Evolutionary conservation across 106 monocot species (phyloP).

Genomic region (Dioscorea zingiberensis): DNA sequence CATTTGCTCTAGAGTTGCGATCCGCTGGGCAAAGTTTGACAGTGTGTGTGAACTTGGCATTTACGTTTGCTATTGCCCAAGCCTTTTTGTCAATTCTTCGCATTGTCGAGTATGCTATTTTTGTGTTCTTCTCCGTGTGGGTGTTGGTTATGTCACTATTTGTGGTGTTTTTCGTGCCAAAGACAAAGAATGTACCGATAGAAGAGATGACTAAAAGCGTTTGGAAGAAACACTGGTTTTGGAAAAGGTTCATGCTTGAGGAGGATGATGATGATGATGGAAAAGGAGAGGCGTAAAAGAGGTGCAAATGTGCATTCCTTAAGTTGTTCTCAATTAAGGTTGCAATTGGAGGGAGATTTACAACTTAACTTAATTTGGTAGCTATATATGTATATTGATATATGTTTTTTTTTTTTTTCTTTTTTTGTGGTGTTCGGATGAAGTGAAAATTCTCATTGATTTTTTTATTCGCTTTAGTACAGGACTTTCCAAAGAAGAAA

Average conservation of each 20-base stretch:
- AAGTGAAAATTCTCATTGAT: no score
- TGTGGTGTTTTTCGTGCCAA: slow-evolving; percentile 37
- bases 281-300: no score
- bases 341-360: no score
- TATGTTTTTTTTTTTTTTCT: no score
- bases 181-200: slow-evolving; percentile 43
- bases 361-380: no score
- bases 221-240: slow-evolving; percentile 66
- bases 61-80: slow-evolving; percentile 69
- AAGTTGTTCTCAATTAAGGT: no score
- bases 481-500: no score
- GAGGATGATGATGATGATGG: background rate
- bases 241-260: slow-evolving; percentile 59
- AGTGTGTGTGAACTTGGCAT: slow-evolving; percentile 60
- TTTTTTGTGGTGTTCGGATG: no score
- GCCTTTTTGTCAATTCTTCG: slow-evolving; percentile 78
- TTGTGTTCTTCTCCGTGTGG: slow-evolving; percentile 74
- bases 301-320: no score
- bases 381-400: no score
- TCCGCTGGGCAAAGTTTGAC: slow-evolving; percentile 78
- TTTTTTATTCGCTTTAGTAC: no score
- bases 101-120: slow-evolving; percentile 64
- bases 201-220: slow-evolving; percentile 55
- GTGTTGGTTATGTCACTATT: slow-evolving; percentile 68
- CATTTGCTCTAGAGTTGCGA: slow-evolving; percentile 63